These are phyloP conservation scores for Apiospora saccharicola DNA, from an alignment of 2,329 filamentous ascomycete species.

Conservation along the genomic window DNA sequence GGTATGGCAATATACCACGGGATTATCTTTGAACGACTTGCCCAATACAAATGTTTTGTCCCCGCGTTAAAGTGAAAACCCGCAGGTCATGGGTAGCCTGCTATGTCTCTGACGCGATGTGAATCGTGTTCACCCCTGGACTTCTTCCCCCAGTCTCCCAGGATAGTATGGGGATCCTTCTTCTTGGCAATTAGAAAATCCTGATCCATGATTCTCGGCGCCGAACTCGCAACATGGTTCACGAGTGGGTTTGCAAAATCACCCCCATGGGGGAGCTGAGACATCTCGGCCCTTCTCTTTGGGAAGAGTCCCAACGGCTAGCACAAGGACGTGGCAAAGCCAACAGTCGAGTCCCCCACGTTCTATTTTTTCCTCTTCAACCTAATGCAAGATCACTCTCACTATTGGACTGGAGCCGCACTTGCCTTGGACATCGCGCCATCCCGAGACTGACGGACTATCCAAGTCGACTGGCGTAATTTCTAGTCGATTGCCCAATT, in stretches of 20 bases:
- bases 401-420: constrained; percentile 9
- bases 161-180: neutral
- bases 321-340: neutral
- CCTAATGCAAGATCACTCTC: neutral
- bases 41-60: neutral
- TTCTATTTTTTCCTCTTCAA: neutral
- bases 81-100: neutral
- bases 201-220: neutral
- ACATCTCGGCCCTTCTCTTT: constrained; percentile 1
- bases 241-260: constrained; percentile 2
- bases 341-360: neutral
- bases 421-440: constrained; percentile 1
- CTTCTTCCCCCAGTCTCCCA: neutral
- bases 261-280: constrained; percentile 11
- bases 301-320: neutral
- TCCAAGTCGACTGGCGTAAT: neutral
- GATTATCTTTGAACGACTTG: neutral
- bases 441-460: neutral
- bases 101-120: neutral
- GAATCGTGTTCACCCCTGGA: neutral
- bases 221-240: neutral
- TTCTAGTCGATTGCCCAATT: neutral
- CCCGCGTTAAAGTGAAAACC: neutral
- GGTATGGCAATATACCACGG: constrained; percentile 10
- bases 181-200: neutral